Evolutionary conservation across 768 basidiomycete genomes (phyloP).

Genomic region (Leccinellum rugosiceps): DNA sequence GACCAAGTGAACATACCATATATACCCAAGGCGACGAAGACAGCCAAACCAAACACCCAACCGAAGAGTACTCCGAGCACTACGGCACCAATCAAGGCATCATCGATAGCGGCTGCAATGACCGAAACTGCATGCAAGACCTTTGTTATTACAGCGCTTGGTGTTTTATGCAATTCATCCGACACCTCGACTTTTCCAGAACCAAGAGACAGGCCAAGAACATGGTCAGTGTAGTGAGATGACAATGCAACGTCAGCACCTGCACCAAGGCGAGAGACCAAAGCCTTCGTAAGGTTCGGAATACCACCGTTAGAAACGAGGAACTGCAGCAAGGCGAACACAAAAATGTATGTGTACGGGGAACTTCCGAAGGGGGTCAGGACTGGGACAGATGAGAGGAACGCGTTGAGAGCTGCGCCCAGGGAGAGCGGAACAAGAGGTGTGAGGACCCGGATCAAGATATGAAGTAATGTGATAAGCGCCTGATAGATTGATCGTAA

Average conservation of each 20-base stretch:
- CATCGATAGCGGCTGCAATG: conserved; percentile 78
- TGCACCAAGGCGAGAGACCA: conserved; percentile 90
- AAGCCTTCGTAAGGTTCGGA: conserved; percentile 59
- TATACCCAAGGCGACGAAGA: conserved; percentile 69
- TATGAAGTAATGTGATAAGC: conserved; percentile 65
- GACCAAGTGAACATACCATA: conserved; percentile 50
- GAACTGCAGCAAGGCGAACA: conserved; percentile 69
- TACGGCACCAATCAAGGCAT: conserved; percentile 68
- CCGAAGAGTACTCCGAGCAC: conserved; percentile 63
- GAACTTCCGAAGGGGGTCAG: conserved; percentile 34
- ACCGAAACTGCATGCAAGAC: conserved; percentile 41
- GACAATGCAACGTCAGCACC: conserved; percentile 68
- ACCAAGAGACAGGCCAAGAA: conserved; percentile 81
- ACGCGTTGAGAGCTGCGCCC: conserved; percentile 38
- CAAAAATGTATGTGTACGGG: conserved; percentile 67
- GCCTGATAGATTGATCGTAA: conserved; percentile 36
- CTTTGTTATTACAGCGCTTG: conserved; percentile 12
- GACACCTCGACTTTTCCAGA: conserved; percentile 81
- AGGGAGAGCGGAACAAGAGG: conserved; percentile 67
- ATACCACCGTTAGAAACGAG: conserved; percentile 77
- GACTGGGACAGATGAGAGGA: conserved; percentile 18
- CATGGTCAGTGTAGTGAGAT: conserved; percentile 73
- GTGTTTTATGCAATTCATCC: conserved; percentile 43
- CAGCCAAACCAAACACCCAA: conserved; percentile 63
- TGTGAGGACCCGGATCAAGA: conserved; percentile 76